Percentiles rank a stretch among this genome's conserved stretches.
These are phyloP conservation scores for Orbilia blumenaviensis DNA, from an alignment of 2,329 filamentous ascomycete genomes.

Conservation along the genomic window DNA sequence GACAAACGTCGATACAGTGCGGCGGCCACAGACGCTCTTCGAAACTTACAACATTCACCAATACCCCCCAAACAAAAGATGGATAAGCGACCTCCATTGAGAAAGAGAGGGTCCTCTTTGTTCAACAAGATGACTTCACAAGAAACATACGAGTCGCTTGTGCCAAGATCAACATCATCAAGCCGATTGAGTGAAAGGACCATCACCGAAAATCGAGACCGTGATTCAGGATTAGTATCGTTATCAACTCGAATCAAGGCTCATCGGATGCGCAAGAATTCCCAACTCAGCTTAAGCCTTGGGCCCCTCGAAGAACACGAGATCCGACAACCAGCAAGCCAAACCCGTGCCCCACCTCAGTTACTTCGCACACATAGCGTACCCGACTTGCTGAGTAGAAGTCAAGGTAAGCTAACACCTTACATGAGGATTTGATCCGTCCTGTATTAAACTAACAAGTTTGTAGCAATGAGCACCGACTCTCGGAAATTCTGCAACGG, in stretches of 20 bases:
- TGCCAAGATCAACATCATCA: conserved; percentile 48
- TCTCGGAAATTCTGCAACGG: conserved; percentile 47
- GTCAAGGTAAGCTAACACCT: conserved; percentile 31
- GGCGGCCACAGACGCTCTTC: conserved; percentile 12
- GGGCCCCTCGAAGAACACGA: conserved; percentile 50
- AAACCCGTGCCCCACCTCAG: conserved; percentile 28
- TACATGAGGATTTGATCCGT: not conserved
- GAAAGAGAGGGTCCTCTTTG: conserved; percentile 50
- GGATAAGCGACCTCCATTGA: conserved; percentile 36
- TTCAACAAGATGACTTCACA: conserved; percentile 53
- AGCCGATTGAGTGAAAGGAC: conserved; percentile 44
- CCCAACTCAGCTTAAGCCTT: conserved; percentile 44
- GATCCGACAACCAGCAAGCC: conserved; percentile 31
- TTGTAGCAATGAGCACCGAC: conserved; percentile 18
- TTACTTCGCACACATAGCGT: conserved; percentile 45
- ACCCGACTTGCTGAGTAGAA: conserved; percentile 46
- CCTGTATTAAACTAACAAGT: not conserved
- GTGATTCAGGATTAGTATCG: conserved; percentile 43
- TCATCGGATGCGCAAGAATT: conserved; percentile 50
- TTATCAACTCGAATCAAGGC: conserved; percentile 46
- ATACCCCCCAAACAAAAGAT: conserved; percentile 8
- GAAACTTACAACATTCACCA: conserved; percentile 4
- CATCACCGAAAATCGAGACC: conserved; percentile 35
- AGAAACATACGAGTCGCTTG: conserved; percentile 49
- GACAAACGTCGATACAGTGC: conserved; percentile 42